Percentiles rank a stretch among this genome's conserved stretches.
phyloP scores from a whole-genome alignment of 768 basidiomycete genomes.

The Mycena crocata region DNA sequence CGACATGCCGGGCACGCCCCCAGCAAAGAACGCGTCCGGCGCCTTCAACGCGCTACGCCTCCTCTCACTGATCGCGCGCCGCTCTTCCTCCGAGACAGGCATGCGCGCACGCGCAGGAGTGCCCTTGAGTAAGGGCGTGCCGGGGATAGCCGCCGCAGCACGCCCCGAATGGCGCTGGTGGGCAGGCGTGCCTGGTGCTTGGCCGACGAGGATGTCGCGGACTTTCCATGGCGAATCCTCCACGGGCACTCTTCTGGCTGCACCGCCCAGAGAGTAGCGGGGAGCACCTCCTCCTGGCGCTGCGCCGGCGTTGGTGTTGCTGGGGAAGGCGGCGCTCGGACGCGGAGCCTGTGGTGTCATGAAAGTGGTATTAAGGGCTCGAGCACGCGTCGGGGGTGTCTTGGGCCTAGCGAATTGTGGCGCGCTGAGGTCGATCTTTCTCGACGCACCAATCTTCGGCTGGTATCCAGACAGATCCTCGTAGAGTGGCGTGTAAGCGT shows the following conservation, averaged over 20 bases:
- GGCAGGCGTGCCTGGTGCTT: slow-evolving; percentile 40
- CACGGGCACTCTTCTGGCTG: slow-evolving; percentile 26
- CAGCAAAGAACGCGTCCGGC: slow-evolving; percentile 27
- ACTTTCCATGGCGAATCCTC: slow-evolving; percentile 33
- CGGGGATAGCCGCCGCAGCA: slow-evolving; percentile 51
- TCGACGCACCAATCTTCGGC: too few species aligned
- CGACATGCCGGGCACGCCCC: slow-evolving; percentile 26
- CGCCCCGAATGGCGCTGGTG: slow-evolving; percentile 50
- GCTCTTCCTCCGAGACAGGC: slow-evolving; percentile 33
- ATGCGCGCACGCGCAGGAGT: slow-evolving; percentile 47
- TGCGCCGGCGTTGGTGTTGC: background rate
- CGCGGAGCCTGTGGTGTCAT: slow-evolving; percentile 32
- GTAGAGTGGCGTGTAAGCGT: slow-evolving; percentile 17
- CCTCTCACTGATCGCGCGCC: slow-evolving; percentile 38
- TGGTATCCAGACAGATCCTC: slow-evolving; percentile 15
- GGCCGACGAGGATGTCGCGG: slow-evolving; percentile 42
- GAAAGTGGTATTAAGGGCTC: slow-evolving; percentile 25
- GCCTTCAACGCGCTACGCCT: slow-evolving; percentile 36
- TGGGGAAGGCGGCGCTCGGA: background rate
- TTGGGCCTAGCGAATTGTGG: too few species aligned
- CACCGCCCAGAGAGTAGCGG: slow-evolving; percentile 32
- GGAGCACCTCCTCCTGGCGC: background rate
- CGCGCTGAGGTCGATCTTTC: too few species aligned
- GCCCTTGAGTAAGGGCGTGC: slow-evolving; percentile 38
- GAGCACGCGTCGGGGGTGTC: slow-evolving; percentile 10